Percentiles rank a stretch among this genome's conserved stretches.
Conservation (phyloP, 1,139 yeast species). For the Candida sp. region DNA sequence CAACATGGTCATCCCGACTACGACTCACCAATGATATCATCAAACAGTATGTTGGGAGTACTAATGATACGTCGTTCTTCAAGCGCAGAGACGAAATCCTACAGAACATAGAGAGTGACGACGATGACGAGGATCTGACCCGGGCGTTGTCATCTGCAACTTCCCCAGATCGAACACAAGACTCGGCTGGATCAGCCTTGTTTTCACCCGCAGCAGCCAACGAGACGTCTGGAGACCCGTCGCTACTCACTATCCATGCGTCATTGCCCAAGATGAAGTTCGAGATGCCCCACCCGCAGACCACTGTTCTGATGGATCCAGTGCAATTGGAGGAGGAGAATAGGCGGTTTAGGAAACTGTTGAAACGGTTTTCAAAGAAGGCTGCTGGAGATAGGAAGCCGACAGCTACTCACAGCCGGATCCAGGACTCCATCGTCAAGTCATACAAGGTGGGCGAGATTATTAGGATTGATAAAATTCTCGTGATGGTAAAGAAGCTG, state of each 20-base stretch:
- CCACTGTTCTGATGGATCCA: conserved; percentile 13
- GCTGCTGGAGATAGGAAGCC: conserved; percentile 26
- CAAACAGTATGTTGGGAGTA: conserved; percentile 1
- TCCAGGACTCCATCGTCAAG: conserved; percentile 27
- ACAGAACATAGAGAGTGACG: not conserved
- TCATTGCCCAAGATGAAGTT: conserved; percentile 11
- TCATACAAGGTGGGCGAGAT: conserved; percentile 59
- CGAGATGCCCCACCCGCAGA: conserved; percentile 11
- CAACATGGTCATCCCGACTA: conserved; percentile 4
- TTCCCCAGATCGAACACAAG: not conserved
- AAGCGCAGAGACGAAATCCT: conserved; percentile 4
- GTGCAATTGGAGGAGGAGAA: conserved; percentile 24
- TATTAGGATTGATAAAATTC: conserved; percentile 65
- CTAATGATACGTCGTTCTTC: not conserved
- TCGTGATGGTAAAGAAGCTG: conserved; percentile 56
- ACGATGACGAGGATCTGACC: not conserved
- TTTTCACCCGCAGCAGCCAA: not conserved
- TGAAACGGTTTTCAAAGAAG: conserved; percentile 25
- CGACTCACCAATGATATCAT: conserved; percentile 4
- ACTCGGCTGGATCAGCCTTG: not conserved
- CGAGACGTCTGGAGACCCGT: not conserved
- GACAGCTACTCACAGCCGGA: conserved; percentile 21
- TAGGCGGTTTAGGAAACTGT: conserved; percentile 21
- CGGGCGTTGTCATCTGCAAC: not conserved
- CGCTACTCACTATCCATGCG: not conserved